phyloP scores from a whole-genome alignment of 768 basidiomycete species.

The Xerocomus spinulosus region DNA sequence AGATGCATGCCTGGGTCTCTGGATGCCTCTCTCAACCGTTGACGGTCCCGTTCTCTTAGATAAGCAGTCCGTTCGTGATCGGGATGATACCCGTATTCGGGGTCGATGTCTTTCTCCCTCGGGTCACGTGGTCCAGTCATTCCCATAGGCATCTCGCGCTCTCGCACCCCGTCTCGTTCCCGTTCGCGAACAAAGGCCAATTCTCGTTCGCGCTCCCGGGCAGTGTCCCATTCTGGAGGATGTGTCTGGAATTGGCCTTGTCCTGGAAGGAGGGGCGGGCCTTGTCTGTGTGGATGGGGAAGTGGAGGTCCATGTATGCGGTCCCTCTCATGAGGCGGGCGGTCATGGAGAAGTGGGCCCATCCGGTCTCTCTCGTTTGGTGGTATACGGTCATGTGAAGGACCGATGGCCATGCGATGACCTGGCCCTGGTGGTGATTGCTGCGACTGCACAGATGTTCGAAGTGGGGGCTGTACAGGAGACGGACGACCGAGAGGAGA shows the following conservation, averaged over 20 bases:
- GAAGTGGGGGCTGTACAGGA: conserved; percentile 15
- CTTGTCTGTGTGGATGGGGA: conserved; percentile 18
- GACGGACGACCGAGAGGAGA: conserved; percentile 21
- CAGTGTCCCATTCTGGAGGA: conserved; percentile 27
- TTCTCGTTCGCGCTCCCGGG: conserved; percentile 21
- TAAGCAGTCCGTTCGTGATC: conserved; percentile 21
- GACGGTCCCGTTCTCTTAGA: conserved; percentile 24
- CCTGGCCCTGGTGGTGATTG: conserved; percentile 24
- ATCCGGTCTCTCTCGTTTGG: conserved; percentile 26
- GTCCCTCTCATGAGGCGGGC: conserved; percentile 20
- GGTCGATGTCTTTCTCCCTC: conserved; percentile 25
- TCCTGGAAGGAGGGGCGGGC: conserved; percentile 22
- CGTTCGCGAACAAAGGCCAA: conserved; percentile 18
- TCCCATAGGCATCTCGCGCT: conserved; percentile 17
- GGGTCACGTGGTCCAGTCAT: conserved; percentile 23
- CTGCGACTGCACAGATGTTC: conserved; percentile 11
- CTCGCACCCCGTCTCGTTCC: conserved; percentile 21
- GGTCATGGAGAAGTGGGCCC: conserved; percentile 21
- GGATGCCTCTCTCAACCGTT: conserved; percentile 13
- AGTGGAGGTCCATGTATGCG: conserved; percentile 28
- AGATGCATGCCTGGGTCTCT: conserved; percentile 18
- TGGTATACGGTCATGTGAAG: conserved; percentile 23
- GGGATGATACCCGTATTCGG: conserved; percentile 20
- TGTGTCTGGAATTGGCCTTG: conserved; percentile 30
- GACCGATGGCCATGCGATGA: conserved; percentile 20